These are phyloP conservation scores for Hypholoma fasciculare DNA, from an alignment of 768 basidiomycete species.

Conservation along the genomic window DNA sequence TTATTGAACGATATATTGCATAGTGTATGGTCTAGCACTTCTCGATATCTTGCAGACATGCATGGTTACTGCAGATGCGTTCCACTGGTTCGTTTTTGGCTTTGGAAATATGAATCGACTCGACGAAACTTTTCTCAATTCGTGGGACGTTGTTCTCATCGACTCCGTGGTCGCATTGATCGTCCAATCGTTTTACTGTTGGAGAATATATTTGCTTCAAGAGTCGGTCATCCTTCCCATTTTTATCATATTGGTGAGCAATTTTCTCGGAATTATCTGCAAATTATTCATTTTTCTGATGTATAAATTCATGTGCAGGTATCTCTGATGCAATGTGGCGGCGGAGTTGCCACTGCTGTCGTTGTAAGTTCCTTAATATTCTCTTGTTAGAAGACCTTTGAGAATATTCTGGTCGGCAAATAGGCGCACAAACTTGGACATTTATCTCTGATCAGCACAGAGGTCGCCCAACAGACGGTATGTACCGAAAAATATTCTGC, in stretches of 20 bases:
- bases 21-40: slow-evolving; percentile 1
- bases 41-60: slow-evolving; percentile 6
- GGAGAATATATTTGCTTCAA: slow-evolving; percentile 5
- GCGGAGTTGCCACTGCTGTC: slow-evolving; percentile 4
- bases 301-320: not conserved
- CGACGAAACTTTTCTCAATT: slow-evolving; percentile 7
- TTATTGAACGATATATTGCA: not conserved
- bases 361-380: not conserved
- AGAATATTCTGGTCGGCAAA: not conserved
- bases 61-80: slow-evolving; percentile 9
- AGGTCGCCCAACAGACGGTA: slow-evolving; percentile 7
- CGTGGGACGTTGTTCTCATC: slow-evolving; percentile 8
- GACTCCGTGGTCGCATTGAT: slow-evolving; percentile 6
- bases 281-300: not conserved
- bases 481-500: not conserved
- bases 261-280: not conserved
- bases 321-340: slow-evolving; percentile 4
- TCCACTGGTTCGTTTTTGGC: slow-evolving; percentile 10
- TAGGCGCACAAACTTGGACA: slow-evolving; percentile 6
- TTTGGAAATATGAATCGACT: slow-evolving; percentile 5
- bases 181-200: slow-evolving; percentile 6
- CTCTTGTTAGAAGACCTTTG: not conserved
- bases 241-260: slow-evolving; percentile 1
- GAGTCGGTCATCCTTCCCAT: not conserved
- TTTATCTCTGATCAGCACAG: slow-evolving; percentile 5